Evolutionary conservation across 495 filamentous ascomycete genomes (phyloP).

Genomic region (Aspergillus taichungensis): DNA sequence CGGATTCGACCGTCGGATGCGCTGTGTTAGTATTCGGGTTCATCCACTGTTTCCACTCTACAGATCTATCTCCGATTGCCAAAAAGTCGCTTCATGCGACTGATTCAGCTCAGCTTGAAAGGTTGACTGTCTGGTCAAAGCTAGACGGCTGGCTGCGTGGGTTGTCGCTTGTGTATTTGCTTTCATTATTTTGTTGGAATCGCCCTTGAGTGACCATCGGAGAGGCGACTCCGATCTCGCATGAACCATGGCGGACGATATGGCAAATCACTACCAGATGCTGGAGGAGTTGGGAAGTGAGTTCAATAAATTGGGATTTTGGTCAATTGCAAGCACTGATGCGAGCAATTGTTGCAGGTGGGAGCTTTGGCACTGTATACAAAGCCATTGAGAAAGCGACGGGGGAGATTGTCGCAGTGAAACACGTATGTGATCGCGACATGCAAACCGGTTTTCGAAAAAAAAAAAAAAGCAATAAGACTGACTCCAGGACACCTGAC

Average conservation of each 20-base stretch:
- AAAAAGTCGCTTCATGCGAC: slow-evolving; percentile 4
- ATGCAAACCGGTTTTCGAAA: slow-evolving; percentile 3
- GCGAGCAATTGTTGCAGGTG: slow-evolving; percentile 43
- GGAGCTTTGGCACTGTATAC: slow-evolving; percentile 94
- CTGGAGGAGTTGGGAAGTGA: slow-evolving; percentile 88
- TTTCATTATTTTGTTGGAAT: slow-evolving; percentile 7
- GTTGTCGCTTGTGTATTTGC: slow-evolving; percentile 3
- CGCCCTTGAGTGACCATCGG: neutral
- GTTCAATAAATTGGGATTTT: slow-evolving; percentile 22
- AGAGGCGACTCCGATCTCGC: neutral
- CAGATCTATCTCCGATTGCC: slow-evolving; percentile 3
- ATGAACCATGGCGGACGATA: slow-evolving; percentile 46
- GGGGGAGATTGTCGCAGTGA: slow-evolving; percentile 85
- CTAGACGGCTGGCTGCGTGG: slow-evolving; percentile 8
- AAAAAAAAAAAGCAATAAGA: slow-evolving; percentile 4
- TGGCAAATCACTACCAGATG: slow-evolving; percentile 77
- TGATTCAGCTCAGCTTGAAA: slow-evolving; percentile 9
- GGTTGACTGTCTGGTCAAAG: slow-evolving; percentile 7
- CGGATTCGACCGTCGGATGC: slow-evolving; percentile 13
- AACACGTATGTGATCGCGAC: slow-evolving; percentile 55
- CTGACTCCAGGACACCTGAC: slow-evolving; percentile 17
- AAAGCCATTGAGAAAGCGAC: slow-evolving; percentile 83
- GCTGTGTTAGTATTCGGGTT: slow-evolving; percentile 7
- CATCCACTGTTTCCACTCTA: neutral
- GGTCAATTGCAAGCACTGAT: neutral